These are phyloP conservation scores for Verticillium zaregamsianum DNA, from an alignment of 2,329 filamentous ascomycete species.

Conservation along the genomic window DNA sequence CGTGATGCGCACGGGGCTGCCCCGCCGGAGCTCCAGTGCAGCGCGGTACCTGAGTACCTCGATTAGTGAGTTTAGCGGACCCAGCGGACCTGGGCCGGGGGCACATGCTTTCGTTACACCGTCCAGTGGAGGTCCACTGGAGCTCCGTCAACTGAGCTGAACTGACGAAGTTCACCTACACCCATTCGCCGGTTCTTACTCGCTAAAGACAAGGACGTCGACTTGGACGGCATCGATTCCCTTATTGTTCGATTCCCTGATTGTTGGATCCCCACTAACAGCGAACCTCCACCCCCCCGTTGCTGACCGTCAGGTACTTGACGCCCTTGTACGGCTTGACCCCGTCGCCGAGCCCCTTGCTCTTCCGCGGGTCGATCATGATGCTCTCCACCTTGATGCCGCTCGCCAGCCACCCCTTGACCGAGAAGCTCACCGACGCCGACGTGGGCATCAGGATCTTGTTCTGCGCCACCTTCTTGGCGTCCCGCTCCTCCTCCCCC, in stretches of 20 bases:
- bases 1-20: no score
- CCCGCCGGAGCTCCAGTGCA: no score
- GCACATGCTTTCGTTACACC: no score
- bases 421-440: constrained; percentile 66
- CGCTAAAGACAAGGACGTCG: no score
- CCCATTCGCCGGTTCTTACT: no score
- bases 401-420: constrained; percentile 66
- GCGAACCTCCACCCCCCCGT: constrained; percentile 59
- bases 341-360: constrained; percentile 77
- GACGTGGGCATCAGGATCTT: constrained; percentile 77
- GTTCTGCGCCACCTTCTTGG: constrained; percentile 60
- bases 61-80: no score
- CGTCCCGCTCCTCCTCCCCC: constrained; percentile 41
- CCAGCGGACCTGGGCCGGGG: no score
- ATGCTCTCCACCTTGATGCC: constrained; percentile 66
- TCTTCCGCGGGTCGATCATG: constrained; percentile 69
- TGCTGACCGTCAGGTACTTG: constrained; percentile 83
- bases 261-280: constrained; percentile 44
- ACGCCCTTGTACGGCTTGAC: constrained; percentile 97
- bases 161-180: no score
- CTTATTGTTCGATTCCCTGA: background rate
- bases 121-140: no score
- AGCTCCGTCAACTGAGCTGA: no score
- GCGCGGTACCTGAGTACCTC: no score
- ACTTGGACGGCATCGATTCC: no score